Percentiles rank a stretch among this genome's conserved stretches.
Conservation (phyloP, 306 rosid genomes). For the Vigna nakashimae region DNA sequence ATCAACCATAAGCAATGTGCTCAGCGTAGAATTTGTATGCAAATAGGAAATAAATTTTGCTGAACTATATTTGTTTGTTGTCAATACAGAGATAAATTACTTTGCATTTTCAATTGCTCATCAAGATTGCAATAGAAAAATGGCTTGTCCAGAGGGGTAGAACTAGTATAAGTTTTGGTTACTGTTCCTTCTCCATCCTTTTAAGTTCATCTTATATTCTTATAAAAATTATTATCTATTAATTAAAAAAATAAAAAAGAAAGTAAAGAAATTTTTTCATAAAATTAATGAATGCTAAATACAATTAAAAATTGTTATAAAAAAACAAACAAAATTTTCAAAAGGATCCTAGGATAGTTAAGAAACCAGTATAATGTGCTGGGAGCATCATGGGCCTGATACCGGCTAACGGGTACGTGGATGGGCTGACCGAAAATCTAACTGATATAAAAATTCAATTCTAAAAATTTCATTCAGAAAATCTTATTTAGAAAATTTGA, state of each 20-base stretch:
- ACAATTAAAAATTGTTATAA: too few relatives aligned
- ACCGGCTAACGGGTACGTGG: background rate
- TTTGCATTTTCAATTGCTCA: background rate
- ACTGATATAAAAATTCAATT: too few relatives aligned
- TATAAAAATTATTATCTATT: too few relatives aligned
- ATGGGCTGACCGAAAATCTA: background rate
- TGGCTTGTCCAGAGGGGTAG: too few relatives aligned
- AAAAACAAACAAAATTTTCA: background rate
- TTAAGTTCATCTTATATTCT: too few relatives aligned
- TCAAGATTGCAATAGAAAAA: background rate
- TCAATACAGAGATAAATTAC: background rate
- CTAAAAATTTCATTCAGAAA: too few relatives aligned
- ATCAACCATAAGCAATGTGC: background rate
- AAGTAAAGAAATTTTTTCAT: background rate
- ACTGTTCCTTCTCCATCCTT: too few relatives aligned
- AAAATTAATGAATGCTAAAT: too few relatives aligned
- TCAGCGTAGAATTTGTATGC: background rate
- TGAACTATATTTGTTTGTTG: background rate
- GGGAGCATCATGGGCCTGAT: background rate
- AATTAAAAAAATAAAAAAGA: too few relatives aligned
- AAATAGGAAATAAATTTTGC: conserved; percentile 13
- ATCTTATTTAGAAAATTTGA: too few relatives aligned
- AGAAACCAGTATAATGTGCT: too few relatives aligned
- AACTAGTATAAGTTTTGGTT: too few relatives aligned
- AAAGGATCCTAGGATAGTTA: background rate